Evolutionary conservation across 345 rosid genomes (phyloP), one percentile per base, ranked within the genome.

Genomic region (Physaria fendleri): DNA sequence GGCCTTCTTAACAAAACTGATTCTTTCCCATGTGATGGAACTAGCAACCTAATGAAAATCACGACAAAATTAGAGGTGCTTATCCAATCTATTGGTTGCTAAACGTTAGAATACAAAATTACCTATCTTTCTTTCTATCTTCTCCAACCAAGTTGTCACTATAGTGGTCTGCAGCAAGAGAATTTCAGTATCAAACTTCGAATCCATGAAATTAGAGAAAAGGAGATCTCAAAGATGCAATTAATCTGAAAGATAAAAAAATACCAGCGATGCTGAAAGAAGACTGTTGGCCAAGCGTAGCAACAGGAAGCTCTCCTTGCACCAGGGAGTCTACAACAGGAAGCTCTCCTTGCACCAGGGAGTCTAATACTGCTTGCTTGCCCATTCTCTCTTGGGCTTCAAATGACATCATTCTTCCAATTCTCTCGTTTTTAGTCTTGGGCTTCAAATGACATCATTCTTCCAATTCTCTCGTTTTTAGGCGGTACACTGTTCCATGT

Each of bases 21-120:
- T 32, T 87, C 81, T 17, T 67, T 80, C 33, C 79, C 80, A 63
- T 78, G 78, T 14, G 81, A 69, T 65, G 69, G 61, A 21, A 53
- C 62, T 29, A 58, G 8, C 63, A 65, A 48, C 48, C 69, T 70
- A 70, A 33, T 28, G 47, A 56, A 1, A 20, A 29, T 11, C 6
- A 0, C 21, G 4, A 9, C 3, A 33, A 41, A 20, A n/a, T 60
- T 34, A 15, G 37, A 12, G 17, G 34, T 12, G 38, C 40, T 20
- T 39, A 21, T 40, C 28, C 30, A 32, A 38, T 25, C 35, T 14
- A 17, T 18, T 18, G 13, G 4, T 49, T 32, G 40, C 29, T 51
- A 13, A 56, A 14, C 23, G 10, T 47, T 28, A 24, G 20, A 59
- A 41, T 30, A 14, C 41, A 45, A 56, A 20, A 24, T 42, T 75